Base-by-base conservation (phyloP, 495 filamentous ascomycete species). In the Zalerion maritima region DNA sequence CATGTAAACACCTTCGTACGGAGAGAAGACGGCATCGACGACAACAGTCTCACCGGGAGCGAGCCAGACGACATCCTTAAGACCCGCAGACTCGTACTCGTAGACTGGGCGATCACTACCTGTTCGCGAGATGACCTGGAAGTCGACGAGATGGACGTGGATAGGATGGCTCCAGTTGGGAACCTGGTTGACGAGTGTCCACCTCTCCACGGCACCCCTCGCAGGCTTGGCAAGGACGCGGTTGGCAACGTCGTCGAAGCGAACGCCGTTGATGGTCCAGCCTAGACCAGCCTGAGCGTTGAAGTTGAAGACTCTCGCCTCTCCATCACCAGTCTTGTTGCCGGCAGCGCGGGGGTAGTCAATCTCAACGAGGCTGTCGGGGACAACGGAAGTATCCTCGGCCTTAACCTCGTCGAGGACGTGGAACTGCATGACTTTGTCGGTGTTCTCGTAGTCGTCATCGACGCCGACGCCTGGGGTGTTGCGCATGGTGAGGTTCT, bases 121-220 rank as follows among this genome's bases (percentile, higher is more conserved):
- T 3, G 43, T 49, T 3, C 62, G 61, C 0, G 50, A 44, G 3
- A 68, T 21, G 18, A 75, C 51, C 20, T 60, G 49, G 37, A 75
- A 62, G 33, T 74, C 69, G 27, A 75, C 61, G 8, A 75, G 52
- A 38, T 75, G 70, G 22, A 75, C 54, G 44, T 75, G 70, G 21
- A 74, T 54, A 4, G 67, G 66, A 28, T 70, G 67, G 9, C 50
- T 52, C 52, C 65, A 68, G 14, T 49, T 55, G 16, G 60, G 56
- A 21, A 53, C 48, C 7, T 30, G 36, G 37, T 70, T 66, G 40
- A 53, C 46, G 3, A 72, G 47, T 35, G 61, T 51, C 66, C 64
- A 72, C 10, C 61, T 47, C 42, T 71, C 56, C 2, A 58, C 50
- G 0, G 46, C 47, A 8, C 67, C 67, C 7, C 58, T 53, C 21